A percentile compares a stretch with the other conserved stretches of the same genome.
phyloP scores from a whole-genome alignment of 2,329 filamentous ascomycete species.

The Capronia americana region DNA sequence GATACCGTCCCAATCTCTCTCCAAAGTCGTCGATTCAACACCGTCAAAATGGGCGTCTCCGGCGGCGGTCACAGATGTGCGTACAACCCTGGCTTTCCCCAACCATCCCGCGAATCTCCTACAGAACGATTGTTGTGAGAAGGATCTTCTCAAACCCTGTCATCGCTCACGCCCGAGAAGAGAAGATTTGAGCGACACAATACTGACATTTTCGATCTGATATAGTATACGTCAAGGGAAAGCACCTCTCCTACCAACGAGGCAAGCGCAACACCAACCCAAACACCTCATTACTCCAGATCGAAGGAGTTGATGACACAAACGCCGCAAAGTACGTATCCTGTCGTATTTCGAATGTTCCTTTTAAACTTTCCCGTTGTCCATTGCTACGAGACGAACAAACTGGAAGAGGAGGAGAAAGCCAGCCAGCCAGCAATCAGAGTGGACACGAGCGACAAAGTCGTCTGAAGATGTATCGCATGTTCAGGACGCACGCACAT shows the following conservation, averaged over 20 bases:
- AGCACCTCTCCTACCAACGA: constrained; percentile 97
- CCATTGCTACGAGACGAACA: not conserved
- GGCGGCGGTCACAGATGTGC: constrained; percentile 88
- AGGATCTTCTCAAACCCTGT: not conserved
- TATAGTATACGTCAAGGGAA: constrained; percentile 91
- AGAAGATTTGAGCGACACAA: not conserved
- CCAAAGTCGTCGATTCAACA: constrained; percentile 29
- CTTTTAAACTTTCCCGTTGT: not conserved
- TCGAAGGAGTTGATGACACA: constrained; percentile 94
- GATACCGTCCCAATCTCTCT: constrained; percentile 45
- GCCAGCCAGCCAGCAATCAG: not conserved
- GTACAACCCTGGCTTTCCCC: constrained; percentile 27
- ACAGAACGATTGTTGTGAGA: not conserved
- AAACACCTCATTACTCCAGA: constrained; percentile 92
- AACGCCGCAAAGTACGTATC: constrained; percentile 79
- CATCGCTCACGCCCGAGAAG: not conserved
- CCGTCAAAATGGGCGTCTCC: constrained; percentile 78
- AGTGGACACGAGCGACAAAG: not conserved
- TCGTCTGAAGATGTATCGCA: not conserved
- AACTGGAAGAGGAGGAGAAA: not conserved
- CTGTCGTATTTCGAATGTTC: not conserved
- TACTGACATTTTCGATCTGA: constrained; percentile 39
- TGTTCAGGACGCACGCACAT: not conserved
- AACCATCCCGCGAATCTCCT: not conserved
- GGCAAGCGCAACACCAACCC: constrained; percentile 90